Evolutionary conservation across 169 alveolate species (phyloP).

Genomic region (Plasmodium coatneyi): DNA sequence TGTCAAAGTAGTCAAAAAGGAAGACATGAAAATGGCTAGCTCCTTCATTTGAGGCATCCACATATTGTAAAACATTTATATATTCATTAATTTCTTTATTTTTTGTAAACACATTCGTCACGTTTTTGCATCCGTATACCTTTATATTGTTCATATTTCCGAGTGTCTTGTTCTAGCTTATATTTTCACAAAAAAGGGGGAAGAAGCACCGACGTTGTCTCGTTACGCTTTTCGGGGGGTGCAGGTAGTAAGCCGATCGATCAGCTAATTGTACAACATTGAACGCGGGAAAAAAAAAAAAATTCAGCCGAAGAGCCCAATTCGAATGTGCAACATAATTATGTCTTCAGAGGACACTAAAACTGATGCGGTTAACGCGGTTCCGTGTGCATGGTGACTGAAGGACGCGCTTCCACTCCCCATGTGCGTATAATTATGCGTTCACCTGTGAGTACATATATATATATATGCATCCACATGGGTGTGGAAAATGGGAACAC

Average conservation of each 20-base stretch:
- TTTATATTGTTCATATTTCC: slow-evolving; percentile 35
- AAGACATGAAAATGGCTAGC: slow-evolving; percentile 10
- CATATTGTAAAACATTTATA: slow-evolving; percentile 31
- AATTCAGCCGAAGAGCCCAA: background rate
- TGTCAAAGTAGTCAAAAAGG: slow-evolving; percentile 27
- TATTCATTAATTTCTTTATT: slow-evolving; percentile 63
- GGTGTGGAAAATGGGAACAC: background rate
- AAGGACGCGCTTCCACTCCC: background rate
- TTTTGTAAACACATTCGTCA: slow-evolving; percentile 33
- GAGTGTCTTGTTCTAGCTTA: background rate
- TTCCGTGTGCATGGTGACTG: background rate
- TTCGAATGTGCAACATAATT: background rate
- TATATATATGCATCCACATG: background rate
- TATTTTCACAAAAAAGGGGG: background rate
- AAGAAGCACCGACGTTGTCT: background rate
- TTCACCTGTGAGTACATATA: background rate
- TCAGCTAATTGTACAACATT: background rate
- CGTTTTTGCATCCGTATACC: slow-evolving; percentile 31
- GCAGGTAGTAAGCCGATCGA: background rate
- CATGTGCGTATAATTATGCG: background rate
- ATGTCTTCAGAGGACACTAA: background rate
- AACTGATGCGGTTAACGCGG: background rate
- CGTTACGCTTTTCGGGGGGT: background rate
- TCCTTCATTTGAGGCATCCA: slow-evolving; percentile 25
- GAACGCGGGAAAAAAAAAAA: background rate